A percentile compares a stretch with the other conserved stretches of the same genome.
phyloP scores from a whole-genome alignment of 305 asterid genomes.

The Fraxinus platypoda region DNA sequence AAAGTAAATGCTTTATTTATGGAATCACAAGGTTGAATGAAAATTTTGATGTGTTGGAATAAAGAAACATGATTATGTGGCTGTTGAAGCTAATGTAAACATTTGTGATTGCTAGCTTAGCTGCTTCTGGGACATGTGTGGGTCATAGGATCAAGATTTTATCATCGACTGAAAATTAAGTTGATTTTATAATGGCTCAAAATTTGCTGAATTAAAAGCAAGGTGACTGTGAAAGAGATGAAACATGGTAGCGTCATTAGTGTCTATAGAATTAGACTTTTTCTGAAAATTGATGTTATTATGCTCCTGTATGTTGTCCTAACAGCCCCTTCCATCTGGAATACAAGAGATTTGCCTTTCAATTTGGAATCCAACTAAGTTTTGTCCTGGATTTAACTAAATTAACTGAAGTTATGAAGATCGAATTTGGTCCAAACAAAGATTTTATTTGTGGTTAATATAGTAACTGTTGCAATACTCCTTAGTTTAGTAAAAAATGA shows the following conservation, averaged over 20 bases:
- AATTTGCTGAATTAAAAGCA: not conserved
- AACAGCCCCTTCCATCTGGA: not conserved
- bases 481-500: not conserved
- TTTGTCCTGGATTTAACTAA: not conserved
- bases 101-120: not conserved
- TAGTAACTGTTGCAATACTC: not conserved
- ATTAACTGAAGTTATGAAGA: not conserved
- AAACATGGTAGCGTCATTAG: not conserved
- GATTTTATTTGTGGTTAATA: not conserved
- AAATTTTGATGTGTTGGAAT: not conserved
- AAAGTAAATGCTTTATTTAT: not conserved
- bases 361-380: not conserved
- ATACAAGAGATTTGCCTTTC: not conserved
- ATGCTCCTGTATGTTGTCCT: not conserved
- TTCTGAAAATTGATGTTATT: not conserved
- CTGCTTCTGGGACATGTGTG: not conserved
- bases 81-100: not conserved
- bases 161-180: not conserved
- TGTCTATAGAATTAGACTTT: not conserved
- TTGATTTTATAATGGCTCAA: not conserved
- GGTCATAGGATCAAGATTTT: not conserved
- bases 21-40: not conserved
- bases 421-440: not conserved
- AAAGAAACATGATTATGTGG: not conserved
- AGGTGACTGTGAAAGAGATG: not conserved